These are phyloP conservation scores for Conticribra guillardii DNA, from an alignment of 108 stramenopile species.

Conservation along the genomic window DNA sequence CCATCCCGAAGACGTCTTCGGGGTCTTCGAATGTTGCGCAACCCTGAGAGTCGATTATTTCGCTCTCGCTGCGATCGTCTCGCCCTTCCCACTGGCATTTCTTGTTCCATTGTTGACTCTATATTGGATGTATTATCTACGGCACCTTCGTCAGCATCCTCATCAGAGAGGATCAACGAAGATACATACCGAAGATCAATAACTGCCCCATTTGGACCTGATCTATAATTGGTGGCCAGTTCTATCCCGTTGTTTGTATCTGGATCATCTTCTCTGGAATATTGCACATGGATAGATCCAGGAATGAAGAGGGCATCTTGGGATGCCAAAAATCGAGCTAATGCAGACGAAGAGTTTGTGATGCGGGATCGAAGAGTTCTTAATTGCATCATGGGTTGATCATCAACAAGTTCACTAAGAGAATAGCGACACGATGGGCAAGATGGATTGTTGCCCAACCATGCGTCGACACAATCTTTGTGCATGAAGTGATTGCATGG, in stretches of 20 bases:
- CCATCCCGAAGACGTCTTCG: neutral
- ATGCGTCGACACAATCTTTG: slow-evolving; percentile 59
- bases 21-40: neutral
- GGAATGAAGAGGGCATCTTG: neutral
- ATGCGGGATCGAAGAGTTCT: slow-evolving; percentile 42
- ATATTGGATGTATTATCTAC: too few relatives aligned
- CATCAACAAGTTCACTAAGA: slow-evolving; percentile 52
- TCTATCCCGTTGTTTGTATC: slow-evolving; percentile 25
- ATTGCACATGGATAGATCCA: neutral
- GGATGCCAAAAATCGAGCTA: slow-evolving; percentile 28
- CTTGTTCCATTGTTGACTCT: neutral
- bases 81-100: neutral
- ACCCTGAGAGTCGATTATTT: neutral
- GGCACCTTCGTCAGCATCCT: slow-evolving; percentile 9
- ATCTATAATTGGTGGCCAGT: slow-evolving; percentile 10
- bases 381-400: slow-evolving; percentile 44
- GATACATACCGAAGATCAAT: slow-evolving; percentile 30
- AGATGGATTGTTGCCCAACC: slow-evolving; percentile 51
- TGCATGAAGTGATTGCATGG: slow-evolving; percentile 69
- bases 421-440: slow-evolving; percentile 54
- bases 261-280: neutral
- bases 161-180: slow-evolving; percentile 23
- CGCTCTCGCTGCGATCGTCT: neutral
- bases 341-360: slow-evolving; percentile 16
- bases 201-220: slow-evolving; percentile 7